phyloP scores from a whole-genome alignment of 352 stramenopile species.

The Hyaloperonospora arabidopsidis region DNA sequence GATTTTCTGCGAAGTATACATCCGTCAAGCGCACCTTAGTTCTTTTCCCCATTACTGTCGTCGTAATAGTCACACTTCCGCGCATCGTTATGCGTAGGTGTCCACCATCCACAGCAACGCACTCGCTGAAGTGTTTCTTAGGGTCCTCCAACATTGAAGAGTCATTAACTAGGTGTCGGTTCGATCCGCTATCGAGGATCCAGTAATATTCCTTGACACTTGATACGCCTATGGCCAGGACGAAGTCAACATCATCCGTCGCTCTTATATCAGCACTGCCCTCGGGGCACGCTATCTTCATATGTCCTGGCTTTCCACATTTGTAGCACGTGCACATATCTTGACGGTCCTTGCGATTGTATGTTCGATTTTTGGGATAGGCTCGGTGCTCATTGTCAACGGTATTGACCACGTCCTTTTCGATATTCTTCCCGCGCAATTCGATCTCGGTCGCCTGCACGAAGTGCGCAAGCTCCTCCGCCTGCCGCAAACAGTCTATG shows the following conservation, averaged over 20 bases:
- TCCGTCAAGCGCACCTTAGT: not conserved
- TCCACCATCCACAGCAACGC: not conserved
- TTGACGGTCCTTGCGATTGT: no score
- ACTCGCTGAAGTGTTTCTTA: not conserved
- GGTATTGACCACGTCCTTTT: not conserved
- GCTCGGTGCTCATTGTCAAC: not conserved
- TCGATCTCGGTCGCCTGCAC: not conserved
- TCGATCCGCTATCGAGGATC: conserved; percentile 7
- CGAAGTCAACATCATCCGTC: no score
- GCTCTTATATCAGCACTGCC: no score
- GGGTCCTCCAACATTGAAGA: not conserved
- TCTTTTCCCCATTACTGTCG: not conserved
- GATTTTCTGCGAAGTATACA: not conserved
- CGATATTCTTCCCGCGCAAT: not conserved
- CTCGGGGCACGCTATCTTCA: no score
- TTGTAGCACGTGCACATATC: no score
- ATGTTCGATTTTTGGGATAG: not conserved
- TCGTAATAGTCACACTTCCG: not conserved
- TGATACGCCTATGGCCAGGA: no score
- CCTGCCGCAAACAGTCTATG: not conserved
- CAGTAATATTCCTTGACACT: no score
- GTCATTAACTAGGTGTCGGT: not conserved
- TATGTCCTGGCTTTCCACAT: no score
- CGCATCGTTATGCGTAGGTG: no score
- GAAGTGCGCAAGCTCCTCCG: conserved; percentile 1